Conservation (phyloP, 306 rosid species). For the Coriaria nepalensis region DNA sequence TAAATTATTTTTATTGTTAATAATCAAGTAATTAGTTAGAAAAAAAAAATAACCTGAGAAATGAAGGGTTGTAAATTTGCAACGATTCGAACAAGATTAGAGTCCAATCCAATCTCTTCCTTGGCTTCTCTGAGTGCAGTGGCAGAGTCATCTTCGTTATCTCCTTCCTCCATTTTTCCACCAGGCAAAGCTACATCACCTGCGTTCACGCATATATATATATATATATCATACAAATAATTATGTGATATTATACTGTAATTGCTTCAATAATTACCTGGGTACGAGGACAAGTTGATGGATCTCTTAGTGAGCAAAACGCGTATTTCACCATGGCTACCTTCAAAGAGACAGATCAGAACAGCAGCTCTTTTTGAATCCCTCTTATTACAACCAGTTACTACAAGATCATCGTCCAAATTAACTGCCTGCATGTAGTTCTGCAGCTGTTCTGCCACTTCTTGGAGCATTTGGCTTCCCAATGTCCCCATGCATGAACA, state of each 20-base stretch:
- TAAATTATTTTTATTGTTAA: not conserved
- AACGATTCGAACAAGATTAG: conserved; percentile 20
- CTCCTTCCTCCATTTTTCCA: conserved; percentile 27
- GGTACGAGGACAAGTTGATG: conserved; percentile 19
- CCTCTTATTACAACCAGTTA: not conserved
- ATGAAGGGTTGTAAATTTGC: conserved; percentile 19
- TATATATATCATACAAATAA: not conserved
- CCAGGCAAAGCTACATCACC: conserved; percentile 35
- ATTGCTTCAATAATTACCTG: conserved; percentile 7
- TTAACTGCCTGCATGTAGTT: not conserved
- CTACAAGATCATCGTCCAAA: not conserved
- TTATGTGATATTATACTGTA: not conserved
- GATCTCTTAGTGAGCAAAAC: conserved; percentile 30
- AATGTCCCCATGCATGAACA: not conserved
- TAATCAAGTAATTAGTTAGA: too few species aligned
- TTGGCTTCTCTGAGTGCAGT: conserved; percentile 25
- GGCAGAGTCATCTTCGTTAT: conserved; percentile 18
- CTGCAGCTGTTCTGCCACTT: conserved; percentile 16
- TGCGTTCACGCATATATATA: not conserved
- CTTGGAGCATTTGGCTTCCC: conserved; percentile 18
- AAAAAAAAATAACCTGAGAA: conserved; percentile 20
- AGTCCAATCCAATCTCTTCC: conserved; percentile 27
- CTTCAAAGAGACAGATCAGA: conserved; percentile 27
- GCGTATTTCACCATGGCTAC: conserved; percentile 19
- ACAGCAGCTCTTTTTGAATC: conserved; percentile 28